These are phyloP conservation scores for Ustilago cynodontis DNA, from an alignment of 1,284 basidiomycete genomes.

Conservation along the genomic window DNA sequence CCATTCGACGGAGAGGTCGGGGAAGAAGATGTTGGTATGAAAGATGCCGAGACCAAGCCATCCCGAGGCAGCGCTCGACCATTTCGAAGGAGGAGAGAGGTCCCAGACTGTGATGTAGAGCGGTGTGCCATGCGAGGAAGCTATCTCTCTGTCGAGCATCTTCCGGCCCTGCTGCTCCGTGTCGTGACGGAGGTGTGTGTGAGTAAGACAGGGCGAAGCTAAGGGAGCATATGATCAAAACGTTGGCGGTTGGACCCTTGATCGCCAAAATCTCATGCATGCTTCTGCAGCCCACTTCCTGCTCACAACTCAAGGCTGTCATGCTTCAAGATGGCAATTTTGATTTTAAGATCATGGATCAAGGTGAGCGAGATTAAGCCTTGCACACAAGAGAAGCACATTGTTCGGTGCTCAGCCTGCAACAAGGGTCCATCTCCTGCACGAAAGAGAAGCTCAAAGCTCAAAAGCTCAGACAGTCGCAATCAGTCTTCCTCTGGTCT, in stretches of 20 bases:
- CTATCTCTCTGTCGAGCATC: conserved; percentile 3
- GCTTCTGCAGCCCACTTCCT: too few species aligned
- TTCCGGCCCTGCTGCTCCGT: neutral
- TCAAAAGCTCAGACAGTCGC: neutral
- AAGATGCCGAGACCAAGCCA: conserved; percentile 31
- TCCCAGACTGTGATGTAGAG: conserved; percentile 40
- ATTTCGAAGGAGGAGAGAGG: conserved; percentile 17
- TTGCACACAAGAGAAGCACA: too few species aligned
- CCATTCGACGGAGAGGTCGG: conserved; percentile 28
- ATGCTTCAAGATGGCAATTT: too few species aligned
- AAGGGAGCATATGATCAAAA: neutral
- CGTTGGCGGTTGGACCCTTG: too few species aligned
- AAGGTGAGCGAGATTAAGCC: too few species aligned
- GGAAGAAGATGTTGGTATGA: conserved; percentile 33
- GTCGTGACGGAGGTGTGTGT: neutral
- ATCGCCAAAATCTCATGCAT: too few species aligned
- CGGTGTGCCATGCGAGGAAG: conserved; percentile 22
- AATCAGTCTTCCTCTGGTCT: neutral
- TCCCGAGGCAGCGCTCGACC: conserved; percentile 6
- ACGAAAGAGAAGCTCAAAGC: neutral
- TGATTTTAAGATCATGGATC: too few species aligned
- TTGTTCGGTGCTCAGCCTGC: neutral
- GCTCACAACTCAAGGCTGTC: too few species aligned
- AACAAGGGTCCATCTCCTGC: neutral
- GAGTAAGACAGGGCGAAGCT: neutral